Base-by-base conservation (phyloP, 179 eudicot species). In the Corrigiola litoralis region DNA sequence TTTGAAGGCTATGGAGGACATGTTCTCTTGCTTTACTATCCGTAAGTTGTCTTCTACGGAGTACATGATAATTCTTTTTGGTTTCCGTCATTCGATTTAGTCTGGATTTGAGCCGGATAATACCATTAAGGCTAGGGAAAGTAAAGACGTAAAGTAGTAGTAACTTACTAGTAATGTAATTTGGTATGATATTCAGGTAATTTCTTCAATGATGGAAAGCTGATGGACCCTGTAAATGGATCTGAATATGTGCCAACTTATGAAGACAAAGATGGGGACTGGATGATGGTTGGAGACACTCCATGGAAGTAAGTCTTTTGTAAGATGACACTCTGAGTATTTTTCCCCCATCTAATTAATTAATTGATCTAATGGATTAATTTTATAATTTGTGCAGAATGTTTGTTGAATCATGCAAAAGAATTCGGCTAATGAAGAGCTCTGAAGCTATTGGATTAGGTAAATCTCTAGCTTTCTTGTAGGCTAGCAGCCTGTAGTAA, bases 221-320 rank as follows among this genome's bases (percentile, higher is more conserved):
- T 85, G 33, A 62, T 84, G 81, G 95, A 88, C 54, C 69, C 79
- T n/a, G 69, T 76, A 4, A 81, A 87, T 70, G 82, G 88, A 20
- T 66, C 80, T 7, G 91, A 83, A 41, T 89, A 81, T 58, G 85
- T 89, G 23, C 86, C 96, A 4, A 85, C 97, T 31, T 92, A 85
- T 57, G 95, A 92, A 71, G 97, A 92, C 49, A 87, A 84, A 63
- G 97, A 92, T 71, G 97, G 96, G 1, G 97, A 92, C 38, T 92
- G 96, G 97, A 92, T 91, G 97, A 78, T 91, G 71, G 87, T 89
- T 66, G 96, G 95, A 24, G 97, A 92, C 76, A 86, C 83, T 54
- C 97, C 97, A n/a, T 88, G 97, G 97, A 79, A 84, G 97, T 90
- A 76, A 73, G 89, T 77, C 61, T 65, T 23, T 40, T 3, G 11